Evolutionary conservation across 805 yeast species (phyloP), one percentile per base, ranked within the genome.

Genomic region (Kurtzmaniella cleridarum): DNA sequence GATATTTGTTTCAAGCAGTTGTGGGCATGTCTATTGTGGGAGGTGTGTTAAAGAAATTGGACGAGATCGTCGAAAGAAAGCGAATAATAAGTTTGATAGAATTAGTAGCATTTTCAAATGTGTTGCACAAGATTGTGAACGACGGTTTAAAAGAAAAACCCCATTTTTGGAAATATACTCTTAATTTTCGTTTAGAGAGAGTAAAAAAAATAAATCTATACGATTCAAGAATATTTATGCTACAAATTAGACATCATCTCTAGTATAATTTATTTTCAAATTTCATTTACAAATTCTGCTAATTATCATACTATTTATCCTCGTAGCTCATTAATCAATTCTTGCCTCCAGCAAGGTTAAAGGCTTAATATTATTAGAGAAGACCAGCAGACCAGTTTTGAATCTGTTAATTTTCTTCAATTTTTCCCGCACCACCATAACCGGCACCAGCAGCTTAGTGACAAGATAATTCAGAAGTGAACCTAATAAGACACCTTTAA

Each of bases 21-120:
- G 96, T 65, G 96, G 96, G 0, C 96, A 88, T 62, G 74, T 80
- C 0, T 88, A 77, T 55, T 88, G 96, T 59, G 96, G 96, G 1
- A 60, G 91, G 31, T 88, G 96, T 60, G 84, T 83, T 16, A 76
- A 76, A 46, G 74, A 79, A 48, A 78, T 83, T n/a, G 73, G 73
- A 13, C 70, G 73, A 48, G 51, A 71, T 37, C 64, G 66, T n/a
- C 49, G 47, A 31, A 51, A 38, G 45, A 50, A 49, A 16, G 43
- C 41, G 31, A 51, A 47, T n/a, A 36, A 35, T 15, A 20, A 34
- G n/a, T 40, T 41, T 13, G 44, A 36, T 27, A 40, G 38, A 7
- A 33, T 53, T 28, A 44, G 51, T 4, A 64, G 66, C 0, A 89
- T 89, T 0, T 56, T 64, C 30, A 59, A 59, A 34, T 83, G 91